These are phyloP conservation scores for Spirogloea muscicola DNA, from an alignment of 139 green algal genomes.

Conservation along the genomic window DNA sequence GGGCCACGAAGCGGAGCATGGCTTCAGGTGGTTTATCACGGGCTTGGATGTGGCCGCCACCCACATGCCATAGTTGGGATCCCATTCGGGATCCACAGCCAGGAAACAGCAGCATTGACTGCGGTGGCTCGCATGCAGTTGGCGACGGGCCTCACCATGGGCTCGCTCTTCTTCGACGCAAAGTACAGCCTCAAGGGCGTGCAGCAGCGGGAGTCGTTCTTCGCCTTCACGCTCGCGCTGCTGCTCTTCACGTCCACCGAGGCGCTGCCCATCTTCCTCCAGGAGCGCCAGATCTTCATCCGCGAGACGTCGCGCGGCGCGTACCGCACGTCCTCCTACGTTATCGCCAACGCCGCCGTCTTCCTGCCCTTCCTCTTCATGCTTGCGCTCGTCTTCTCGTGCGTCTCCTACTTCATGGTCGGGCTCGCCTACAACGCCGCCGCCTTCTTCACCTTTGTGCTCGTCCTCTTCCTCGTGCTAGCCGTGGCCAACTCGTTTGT, in stretches of 20 bases:
- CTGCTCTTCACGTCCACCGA: constrained; percentile 54
- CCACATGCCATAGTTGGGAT: no score
- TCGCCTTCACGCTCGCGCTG: constrained; percentile 48
- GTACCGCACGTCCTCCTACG: constrained; percentile 49
- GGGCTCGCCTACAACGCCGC: constrained; percentile 8
- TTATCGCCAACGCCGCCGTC: constrained; percentile 38
- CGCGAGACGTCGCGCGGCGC: constrained; percentile 48
- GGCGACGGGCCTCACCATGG: constrained; percentile 36
- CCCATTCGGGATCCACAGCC: no score
- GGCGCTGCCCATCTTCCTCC: constrained; percentile 48
- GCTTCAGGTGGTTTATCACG: no score
- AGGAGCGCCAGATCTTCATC: constrained; percentile 51
- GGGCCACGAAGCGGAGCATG: no score
- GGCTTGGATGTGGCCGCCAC: no score
- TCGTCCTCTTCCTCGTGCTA: constrained; percentile 37
- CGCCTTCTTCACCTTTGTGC: constrained; percentile 45
- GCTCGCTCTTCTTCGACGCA: constrained; percentile 49
- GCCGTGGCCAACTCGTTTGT: constrained; percentile 47
- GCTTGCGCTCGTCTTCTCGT: constrained; percentile 48
- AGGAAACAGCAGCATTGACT: no score
- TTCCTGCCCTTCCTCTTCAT: constrained; percentile 50
- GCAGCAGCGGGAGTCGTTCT: constrained; percentile 32
- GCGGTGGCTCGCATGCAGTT: constrained; percentile 8
- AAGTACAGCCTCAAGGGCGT: constrained; percentile 18
- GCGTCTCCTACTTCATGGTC: constrained; percentile 46